These are phyloP conservation scores for Talaromyces sp. DNA, from an alignment of 2,329 filamentous ascomycete genomes.

Conservation along the genomic window DNA sequence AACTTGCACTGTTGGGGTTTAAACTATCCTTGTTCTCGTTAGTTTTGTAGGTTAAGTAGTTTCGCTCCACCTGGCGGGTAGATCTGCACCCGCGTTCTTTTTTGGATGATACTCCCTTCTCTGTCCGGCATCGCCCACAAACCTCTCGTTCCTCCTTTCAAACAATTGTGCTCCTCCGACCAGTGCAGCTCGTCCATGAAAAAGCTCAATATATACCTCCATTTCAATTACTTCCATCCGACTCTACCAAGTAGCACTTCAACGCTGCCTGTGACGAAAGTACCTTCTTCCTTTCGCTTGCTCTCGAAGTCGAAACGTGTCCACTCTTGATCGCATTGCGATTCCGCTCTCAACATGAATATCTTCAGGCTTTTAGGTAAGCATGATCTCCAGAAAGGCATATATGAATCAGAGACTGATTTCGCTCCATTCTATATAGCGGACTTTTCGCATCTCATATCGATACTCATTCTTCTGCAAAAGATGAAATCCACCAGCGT, in stretches of 20 bases:
- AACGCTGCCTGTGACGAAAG: not conserved
- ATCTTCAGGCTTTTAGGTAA: conserved; percentile 63
- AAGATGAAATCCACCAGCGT: conserved; percentile 95
- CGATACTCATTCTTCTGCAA: conserved; percentile 88
- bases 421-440: conserved; percentile 47
- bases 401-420: not conserved
- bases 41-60: too few species aligned
- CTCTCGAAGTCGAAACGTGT: conserved; percentile 8
- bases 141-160: not conserved
- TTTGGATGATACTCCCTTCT: too few species aligned
- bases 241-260: not conserved
- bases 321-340: conserved; percentile 7
- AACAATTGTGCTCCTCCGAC: not conserved
- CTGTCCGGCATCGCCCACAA: not conserved
- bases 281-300: not conserved
- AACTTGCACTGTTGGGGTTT: too few species aligned
- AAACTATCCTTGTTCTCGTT: too few species aligned
- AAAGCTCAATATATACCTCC: not conserved
- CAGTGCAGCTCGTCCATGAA: not conserved
- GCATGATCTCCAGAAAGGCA: not conserved
- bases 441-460: conserved; percentile 92
- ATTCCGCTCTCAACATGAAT: conserved; percentile 53
- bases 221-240: not conserved
- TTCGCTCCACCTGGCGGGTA: not conserved
- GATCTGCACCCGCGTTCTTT: conserved; percentile 3